A percentile compares a stretch with the other conserved stretches of the same genome.
These are phyloP conservation scores for Periglandula ipomoeae DNA, from an alignment of 2,329 filamentous ascomycete genomes.

Conservation along the genomic window DNA sequence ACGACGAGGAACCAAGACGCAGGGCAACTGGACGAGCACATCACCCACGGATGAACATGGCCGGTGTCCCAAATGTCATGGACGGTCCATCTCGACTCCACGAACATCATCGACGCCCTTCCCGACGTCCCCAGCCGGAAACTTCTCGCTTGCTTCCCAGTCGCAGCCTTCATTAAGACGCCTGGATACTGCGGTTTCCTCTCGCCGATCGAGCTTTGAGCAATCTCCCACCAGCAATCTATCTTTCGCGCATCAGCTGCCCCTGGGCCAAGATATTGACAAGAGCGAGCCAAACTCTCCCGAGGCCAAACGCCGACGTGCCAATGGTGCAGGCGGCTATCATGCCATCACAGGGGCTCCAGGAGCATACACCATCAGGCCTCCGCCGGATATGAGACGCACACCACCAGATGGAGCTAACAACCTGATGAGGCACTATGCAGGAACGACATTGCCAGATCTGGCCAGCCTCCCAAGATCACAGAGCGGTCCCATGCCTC, in stretches of 20 bases:
- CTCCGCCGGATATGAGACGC: slow-evolving; percentile 11
- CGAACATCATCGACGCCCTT: slow-evolving; percentile 46
- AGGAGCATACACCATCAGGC: slow-evolving; percentile 8
- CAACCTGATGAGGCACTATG: slow-evolving; percentile 14
- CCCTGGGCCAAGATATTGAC: slow-evolving; percentile 19
- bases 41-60: slow-evolving; percentile 39
- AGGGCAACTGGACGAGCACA: slow-evolving; percentile 22
- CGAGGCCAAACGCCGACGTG: slow-evolving; percentile 55
- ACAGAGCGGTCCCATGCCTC: slow-evolving; percentile 38
- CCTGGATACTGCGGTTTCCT: slow-evolving; percentile 15
- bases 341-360: slow-evolving; percentile 15
- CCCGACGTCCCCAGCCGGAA: slow-evolving; percentile 24
- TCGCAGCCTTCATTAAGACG: slow-evolving; percentile 12
- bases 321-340: slow-evolving; percentile 33
- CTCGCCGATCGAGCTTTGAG: slow-evolving; percentile 20
- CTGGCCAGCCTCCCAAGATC: slow-evolving; percentile 21
- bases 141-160: slow-evolving; percentile 13
- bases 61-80: slow-evolving; percentile 63
- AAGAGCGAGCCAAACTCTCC: slow-evolving; percentile 32
- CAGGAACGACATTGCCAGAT: slow-evolving; percentile 20
- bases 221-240: slow-evolving; percentile 15
- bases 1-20: slow-evolving; percentile 44
- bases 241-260: slow-evolving; percentile 15
- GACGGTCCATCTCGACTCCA: slow-evolving; percentile 54
- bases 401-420: slow-evolving; percentile 14